Evolutionary conservation across 1,284 basidiomycete species (phyloP).

Genomic region (Sporisorium reilianum): DNA sequence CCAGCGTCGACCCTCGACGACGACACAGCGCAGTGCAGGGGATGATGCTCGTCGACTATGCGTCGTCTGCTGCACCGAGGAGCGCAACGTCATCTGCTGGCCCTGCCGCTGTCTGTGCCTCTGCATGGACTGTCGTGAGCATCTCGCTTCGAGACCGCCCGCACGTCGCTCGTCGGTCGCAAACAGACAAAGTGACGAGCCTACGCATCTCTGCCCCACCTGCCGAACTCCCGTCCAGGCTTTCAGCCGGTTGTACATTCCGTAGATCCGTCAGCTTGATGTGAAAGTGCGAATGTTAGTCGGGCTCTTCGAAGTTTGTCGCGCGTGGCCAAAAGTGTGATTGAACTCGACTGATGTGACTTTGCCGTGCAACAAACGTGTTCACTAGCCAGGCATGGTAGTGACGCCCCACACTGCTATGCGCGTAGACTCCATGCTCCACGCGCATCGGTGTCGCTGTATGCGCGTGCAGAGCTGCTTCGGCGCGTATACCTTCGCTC

Average conservation of each 20-base stretch:
- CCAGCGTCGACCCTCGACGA: slow-evolving; percentile 10
- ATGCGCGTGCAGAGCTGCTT: too few relatives aligned
- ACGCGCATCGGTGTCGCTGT: too few relatives aligned
- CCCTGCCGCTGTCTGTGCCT: slow-evolving; percentile 67
- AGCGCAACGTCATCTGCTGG: slow-evolving; percentile 64
- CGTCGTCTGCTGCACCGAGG: slow-evolving; percentile 44
- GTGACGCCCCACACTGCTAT: too few relatives aligned
- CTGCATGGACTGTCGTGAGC: slow-evolving; percentile 63
- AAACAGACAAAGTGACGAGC: slow-evolving; percentile 4
- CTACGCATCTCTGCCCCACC: slow-evolving; percentile 56
- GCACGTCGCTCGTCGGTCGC: slow-evolving; percentile 13
- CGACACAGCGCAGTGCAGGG: not conserved
- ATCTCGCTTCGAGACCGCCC: slow-evolving; percentile 54
- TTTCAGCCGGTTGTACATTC: slow-evolving; percentile 58
- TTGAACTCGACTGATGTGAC: too few relatives aligned
- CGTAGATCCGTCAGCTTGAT: slow-evolving; percentile 21
- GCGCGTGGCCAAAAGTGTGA: too few relatives aligned
- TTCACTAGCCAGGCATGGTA: too few relatives aligned
- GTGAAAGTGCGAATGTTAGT: too few relatives aligned
- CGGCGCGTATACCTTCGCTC: too few relatives aligned
- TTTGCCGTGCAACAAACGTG: too few relatives aligned
- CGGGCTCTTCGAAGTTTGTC: too few relatives aligned
- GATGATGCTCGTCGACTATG: slow-evolving; percentile 43
- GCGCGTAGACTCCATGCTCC: too few relatives aligned
- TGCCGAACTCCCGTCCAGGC: slow-evolving; percentile 60